A percentile compares a stretch with the other conserved stretches of the same genome.
These are phyloP conservation scores for Melaleuca quinquenervia DNA, from an alignment of 345 rosid genomes.

Conservation along the genomic window DNA sequence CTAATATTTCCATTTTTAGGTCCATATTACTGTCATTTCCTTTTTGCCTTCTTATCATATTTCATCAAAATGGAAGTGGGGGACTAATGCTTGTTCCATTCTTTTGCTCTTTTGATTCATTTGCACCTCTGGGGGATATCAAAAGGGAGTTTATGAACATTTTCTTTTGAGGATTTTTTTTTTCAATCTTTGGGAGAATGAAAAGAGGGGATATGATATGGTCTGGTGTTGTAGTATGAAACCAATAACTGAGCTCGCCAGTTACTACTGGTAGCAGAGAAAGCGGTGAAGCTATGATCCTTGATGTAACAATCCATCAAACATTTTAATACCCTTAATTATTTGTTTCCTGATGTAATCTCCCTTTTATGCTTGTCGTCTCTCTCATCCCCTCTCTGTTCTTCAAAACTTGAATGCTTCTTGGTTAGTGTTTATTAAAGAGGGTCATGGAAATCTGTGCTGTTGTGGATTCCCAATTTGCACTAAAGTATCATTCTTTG, in stretches of 20 bases:
- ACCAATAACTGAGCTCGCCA: slow-evolving; percentile 3
- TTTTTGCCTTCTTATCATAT: slow-evolving; percentile 1
- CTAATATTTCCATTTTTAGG: slow-evolving; percentile 16
- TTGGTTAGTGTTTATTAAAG: background rate
- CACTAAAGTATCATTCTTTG: background rate
- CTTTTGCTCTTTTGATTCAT: slow-evolving; percentile 8
- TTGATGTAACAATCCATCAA: slow-evolving; percentile 20
- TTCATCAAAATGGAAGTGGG: slow-evolving; percentile 9
- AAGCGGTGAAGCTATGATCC: slow-evolving; percentile 2
- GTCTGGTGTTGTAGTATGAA: slow-evolving; percentile 5
- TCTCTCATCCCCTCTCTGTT: background rate
- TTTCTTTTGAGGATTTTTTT: background rate
- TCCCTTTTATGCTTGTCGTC: background rate
- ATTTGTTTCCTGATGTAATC: background rate
- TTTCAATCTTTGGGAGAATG: background rate
- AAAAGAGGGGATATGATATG: slow-evolving; percentile 1
- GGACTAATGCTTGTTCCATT: slow-evolving; percentile 3
- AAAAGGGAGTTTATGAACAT: background rate
- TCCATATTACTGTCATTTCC: slow-evolving; percentile 15
- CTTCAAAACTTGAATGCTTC: background rate
- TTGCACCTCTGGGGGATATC: slow-evolving; percentile 4
- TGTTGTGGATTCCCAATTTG: background rate
- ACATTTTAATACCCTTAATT: background rate
- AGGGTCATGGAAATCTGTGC: background rate
- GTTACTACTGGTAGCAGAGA: slow-evolving; percentile 4